Evolutionary conservation across 768 basidiomycete genomes (phyloP).

Genomic region (Podaxis rugospora): DNA sequence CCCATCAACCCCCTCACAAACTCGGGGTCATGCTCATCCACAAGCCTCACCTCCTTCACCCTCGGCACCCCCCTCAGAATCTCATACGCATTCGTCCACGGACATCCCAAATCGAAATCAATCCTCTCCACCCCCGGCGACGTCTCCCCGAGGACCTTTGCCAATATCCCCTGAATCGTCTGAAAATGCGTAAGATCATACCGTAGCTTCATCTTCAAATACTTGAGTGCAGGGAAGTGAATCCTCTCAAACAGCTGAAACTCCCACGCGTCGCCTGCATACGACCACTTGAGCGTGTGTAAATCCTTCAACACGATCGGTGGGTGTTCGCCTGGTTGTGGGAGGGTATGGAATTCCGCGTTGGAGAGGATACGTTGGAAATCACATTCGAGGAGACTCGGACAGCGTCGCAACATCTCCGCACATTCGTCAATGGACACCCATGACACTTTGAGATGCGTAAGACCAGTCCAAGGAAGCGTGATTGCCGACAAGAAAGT

Average conservation of each 20-base stretch:
- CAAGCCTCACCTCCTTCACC: neutral
- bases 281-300: constrained; percentile 4
- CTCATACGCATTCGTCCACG: constrained; percentile 5
- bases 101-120: constrained; percentile 9
- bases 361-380: constrained; percentile 6
- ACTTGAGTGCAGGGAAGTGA: neutral
- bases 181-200: constrained; percentile 8
- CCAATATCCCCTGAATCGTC: neutral
- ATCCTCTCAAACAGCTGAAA: constrained; percentile 8
- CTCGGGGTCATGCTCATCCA: constrained; percentile 7
- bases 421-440: constrained; percentile 10
- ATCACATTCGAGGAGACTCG: neutral
- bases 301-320: neutral
- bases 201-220: constrained; percentile 4
- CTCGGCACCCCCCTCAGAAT: constrained; percentile 4
- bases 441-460: constrained; percentile 8
- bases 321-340: neutral
- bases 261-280: constrained; percentile 8
- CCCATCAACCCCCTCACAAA: constrained; percentile 8
- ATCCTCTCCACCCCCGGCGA: constrained; percentile 2
- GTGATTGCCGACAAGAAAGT: constrained; percentile 6
- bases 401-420: constrained; percentile 5
- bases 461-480: constrained; percentile 1
- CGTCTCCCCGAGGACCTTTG: neutral
- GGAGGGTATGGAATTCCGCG: constrained; percentile 2